phyloP scores from a whole-genome alignment of 345 rosid genomes.

The Populus davidiana region DNA sequence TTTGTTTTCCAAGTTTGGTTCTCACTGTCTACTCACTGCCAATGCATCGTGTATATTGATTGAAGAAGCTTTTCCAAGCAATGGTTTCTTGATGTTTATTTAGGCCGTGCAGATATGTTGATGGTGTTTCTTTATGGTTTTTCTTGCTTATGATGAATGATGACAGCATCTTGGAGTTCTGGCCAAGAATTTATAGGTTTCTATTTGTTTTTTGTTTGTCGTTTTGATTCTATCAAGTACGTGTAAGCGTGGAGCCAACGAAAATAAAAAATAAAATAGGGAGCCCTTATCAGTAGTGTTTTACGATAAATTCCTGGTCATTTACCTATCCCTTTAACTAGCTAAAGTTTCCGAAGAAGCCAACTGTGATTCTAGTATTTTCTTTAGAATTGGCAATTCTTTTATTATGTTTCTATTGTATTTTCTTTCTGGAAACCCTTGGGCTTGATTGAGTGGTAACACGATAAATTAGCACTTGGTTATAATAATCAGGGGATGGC shows the following conservation, averaged over 20 bases:
- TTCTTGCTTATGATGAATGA: background rate
- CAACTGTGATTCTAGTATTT: background rate
- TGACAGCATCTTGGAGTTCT: background rate
- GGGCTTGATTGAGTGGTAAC: background rate
- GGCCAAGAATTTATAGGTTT: background rate
- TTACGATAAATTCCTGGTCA: background rate
- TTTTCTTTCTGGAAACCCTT: background rate
- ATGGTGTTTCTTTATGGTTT: background rate
- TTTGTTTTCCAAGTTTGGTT: background rate
- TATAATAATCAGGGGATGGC: background rate
- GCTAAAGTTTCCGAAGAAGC: background rate
- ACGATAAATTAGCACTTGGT: background rate
- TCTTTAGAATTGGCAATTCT: background rate
- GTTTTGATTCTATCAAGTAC: background rate
- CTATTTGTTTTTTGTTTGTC: background rate
- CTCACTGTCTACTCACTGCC: background rate
- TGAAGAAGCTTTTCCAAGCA: background rate
- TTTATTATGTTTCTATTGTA: background rate
- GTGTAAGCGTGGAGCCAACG: background rate
- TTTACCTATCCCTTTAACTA: background rate
- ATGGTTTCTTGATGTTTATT: background rate
- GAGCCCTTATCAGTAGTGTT: background rate
- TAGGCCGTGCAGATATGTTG: background rate
- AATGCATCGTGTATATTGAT: background rate
- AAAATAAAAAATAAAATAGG: background rate